Conservation (phyloP, 441 rosid species). For the Raphanus hybrid region DNA sequence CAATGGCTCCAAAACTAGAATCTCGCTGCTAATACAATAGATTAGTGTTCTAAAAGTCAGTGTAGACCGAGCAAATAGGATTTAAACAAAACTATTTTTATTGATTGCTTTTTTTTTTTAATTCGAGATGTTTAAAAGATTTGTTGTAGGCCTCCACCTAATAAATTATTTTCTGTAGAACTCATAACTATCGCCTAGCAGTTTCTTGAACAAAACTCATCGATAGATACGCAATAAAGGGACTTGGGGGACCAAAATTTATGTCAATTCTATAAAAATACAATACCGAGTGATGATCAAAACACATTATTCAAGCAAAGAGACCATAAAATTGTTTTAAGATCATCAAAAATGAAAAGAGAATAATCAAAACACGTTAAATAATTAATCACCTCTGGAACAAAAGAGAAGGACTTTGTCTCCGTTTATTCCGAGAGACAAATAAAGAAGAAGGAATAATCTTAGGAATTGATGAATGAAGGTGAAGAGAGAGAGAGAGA, state of each 20-base stretch:
- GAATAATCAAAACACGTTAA: conserved; percentile 14
- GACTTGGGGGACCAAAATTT: conserved; percentile 2
- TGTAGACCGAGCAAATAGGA: too few relatives aligned
- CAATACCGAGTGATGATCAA: conserved; percentile 34
- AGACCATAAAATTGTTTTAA: neutral
- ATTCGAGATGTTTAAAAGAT: too few relatives aligned
- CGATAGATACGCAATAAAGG: neutral
- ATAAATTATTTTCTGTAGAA: too few relatives aligned
- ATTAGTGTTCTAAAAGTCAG: neutral
- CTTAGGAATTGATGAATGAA: neutral
- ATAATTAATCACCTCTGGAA: conserved; percentile 18
- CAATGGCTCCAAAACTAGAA: conserved; percentile 11
- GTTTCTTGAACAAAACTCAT: conserved; percentile 14
- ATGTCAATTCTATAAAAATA: neutral
- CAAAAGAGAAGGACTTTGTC: neutral
- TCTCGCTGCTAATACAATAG: neutral
- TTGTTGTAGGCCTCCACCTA: too few relatives aligned
- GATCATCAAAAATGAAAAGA: too few relatives aligned
- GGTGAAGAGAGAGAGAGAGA: too few relatives aligned
- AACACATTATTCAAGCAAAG: neutral
- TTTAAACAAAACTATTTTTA: too few relatives aligned
- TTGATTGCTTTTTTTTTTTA: too few relatives aligned
- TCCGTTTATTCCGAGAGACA: neutral
- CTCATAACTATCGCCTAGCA: neutral
- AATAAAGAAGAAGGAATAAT: conserved; percentile 22